Conservation (phyloP, 78 protist species). For the Dictyostelium brefeldianum region DNA sequence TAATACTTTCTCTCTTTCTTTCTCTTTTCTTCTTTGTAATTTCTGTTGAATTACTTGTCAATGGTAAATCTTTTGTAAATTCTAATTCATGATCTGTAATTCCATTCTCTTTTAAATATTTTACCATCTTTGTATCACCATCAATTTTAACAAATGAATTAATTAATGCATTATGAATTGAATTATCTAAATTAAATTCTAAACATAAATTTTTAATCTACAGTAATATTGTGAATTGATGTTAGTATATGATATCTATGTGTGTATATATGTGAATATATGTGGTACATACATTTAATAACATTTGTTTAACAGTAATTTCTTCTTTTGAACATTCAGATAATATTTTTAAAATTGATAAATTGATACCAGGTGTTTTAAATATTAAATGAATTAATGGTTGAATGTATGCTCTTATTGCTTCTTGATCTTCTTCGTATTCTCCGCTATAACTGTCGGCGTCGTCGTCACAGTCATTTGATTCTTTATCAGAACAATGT, state of each 20-base stretch:
- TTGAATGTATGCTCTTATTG: neutral
- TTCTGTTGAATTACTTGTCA: neutral
- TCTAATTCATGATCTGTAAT: slow-evolving; percentile 30
- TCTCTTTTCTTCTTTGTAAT: slow-evolving; percentile 45
- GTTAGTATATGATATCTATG: no score
- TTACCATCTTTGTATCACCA: slow-evolving; percentile 73
- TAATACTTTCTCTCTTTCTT: slow-evolving; percentile 53
- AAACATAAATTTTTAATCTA: slow-evolving; percentile 20
- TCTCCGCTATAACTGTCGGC: slow-evolving; percentile 14
- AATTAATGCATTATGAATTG: slow-evolving; percentile 27
- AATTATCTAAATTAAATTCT: slow-evolving; percentile 16
- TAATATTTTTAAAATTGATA: slow-evolving; percentile 5
- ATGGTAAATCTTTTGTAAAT: slow-evolving; percentile 27
- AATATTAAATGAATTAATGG: slow-evolving; percentile 28
- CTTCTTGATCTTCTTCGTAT: slow-evolving; percentile 25
- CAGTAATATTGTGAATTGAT: no score
- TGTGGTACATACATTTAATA: slow-evolving; percentile 35
- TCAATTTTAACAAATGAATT: slow-evolving; percentile 42
- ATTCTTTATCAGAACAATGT: neutral
- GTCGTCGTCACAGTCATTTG: slow-evolving; percentile 13
- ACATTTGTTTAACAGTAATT: slow-evolving; percentile 35
- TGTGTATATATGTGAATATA: no score
- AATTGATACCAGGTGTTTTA: neutral
- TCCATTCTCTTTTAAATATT: slow-evolving; percentile 44
- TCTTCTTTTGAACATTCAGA: slow-evolving; percentile 51